A percentile compares a stretch with the other conserved stretches of the same genome.
Conservation (phyloP, 2,329 filamentous ascomycete species). For the Claviceps monticola region DNA sequence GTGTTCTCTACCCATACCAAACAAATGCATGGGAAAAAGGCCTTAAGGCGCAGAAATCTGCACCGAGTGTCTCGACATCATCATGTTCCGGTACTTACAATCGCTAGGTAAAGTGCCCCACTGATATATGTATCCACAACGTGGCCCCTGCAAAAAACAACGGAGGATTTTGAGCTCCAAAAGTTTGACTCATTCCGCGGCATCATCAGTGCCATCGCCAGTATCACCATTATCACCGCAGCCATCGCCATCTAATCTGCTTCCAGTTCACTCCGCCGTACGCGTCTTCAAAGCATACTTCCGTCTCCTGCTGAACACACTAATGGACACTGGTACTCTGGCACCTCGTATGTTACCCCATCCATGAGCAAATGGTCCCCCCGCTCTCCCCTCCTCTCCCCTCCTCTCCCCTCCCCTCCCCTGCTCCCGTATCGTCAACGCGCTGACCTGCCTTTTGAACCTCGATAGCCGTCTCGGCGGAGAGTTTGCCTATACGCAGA, state of each 20-base stretch:
- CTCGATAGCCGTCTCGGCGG: conserved; percentile 1
- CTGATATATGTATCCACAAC: too few species aligned
- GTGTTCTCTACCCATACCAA: too few species aligned
- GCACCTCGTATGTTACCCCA: neutral
- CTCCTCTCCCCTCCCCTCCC: neutral
- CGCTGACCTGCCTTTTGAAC: neutral
- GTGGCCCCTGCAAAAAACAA: neutral
- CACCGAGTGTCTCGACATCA: too few species aligned
- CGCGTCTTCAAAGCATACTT: neutral
- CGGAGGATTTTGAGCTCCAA: neutral
- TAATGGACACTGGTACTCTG: neutral
- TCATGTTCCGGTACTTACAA: too few species aligned
- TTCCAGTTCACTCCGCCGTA: neutral
- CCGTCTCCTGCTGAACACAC: neutral
- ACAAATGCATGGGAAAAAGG: too few species aligned
- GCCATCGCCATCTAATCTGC: neutral
- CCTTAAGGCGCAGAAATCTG: too few species aligned
- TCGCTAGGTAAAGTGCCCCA: too few species aligned
- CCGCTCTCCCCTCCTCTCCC: neutral
- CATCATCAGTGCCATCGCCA: neutral
- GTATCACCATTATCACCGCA: neutral
- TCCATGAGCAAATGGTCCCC: neutral
- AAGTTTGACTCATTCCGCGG: conserved; percentile 1
- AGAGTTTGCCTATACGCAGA: conserved; percentile 4
- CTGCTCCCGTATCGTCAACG: neutral